Base-by-base conservation (phyloP, 1,284 basidiomycete species). In the Puccinia polysora region DNA sequence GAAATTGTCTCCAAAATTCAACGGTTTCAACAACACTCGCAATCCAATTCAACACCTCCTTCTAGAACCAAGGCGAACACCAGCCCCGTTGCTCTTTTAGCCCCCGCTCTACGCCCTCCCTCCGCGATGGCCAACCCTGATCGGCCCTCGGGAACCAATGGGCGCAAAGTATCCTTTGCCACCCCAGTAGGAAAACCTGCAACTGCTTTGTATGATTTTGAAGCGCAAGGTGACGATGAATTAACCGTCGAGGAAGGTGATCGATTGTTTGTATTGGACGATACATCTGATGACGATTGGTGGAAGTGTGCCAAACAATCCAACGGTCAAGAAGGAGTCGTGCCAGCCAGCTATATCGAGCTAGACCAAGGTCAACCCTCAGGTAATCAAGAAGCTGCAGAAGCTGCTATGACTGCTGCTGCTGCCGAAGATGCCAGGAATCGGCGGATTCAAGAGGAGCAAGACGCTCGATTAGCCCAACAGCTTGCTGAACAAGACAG, bases 291-390 rank as follows among this genome's bases (percentile, higher is more conserved):
- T 69, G 91, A 95, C 74, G 96, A 98, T 79, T 99, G 96, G 96
- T 97, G 95, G 92, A 95, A 93, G 79, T 93, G 93, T 75, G 85
- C 88, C 68, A 91, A 92, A 78, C 81, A 83, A 52, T 78, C 77
- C 1, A 78, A 83, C 23, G 92, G 92, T 1, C 80, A 83, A 28
- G 90, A 96, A 81, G 96, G 96, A 55, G 95, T 98, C 20, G 94
- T 98, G 0, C 96, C 96, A 12, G 94, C 92, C 30, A 90, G 89
- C 65, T 98, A 98, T 79, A 85, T 98, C 60, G 92, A 98, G 85
- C 85, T 92, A 75, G 70, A 73, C 12, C 38, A 64, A 40, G 70
- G 70, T 28, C 60, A 65, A 38, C 70, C 70, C 20, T 73, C 70
- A 5, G 70, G 70, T 14, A 73, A 73, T 30, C 70, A 55, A 12